A percentile compares a stretch with the other conserved stretches of the same genome.
Evolutionary conservation across 352 stramenopile species (phyloP).

Genomic region (Phytopythium cucurbitacearum): DNA sequence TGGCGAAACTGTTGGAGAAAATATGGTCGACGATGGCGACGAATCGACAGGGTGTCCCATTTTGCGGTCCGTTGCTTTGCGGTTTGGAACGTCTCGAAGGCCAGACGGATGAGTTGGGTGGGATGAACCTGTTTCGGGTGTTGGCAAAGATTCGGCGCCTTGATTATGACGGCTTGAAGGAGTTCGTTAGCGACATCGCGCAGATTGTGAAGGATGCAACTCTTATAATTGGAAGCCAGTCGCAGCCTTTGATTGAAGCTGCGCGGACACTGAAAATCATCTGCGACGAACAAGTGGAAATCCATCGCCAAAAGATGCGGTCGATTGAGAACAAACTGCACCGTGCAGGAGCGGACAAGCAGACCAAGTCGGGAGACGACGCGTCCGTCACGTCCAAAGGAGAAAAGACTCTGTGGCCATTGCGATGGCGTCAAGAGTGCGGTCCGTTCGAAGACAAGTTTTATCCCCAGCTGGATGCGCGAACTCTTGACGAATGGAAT

Average conservation of each 20-base stretch:
- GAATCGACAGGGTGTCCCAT: conserved; percentile 81
- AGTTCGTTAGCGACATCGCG: conserved; percentile 64
- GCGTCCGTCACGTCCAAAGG: conserved; percentile 21
- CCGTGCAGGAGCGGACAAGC: neutral
- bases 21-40: conserved; percentile 84
- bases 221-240: conserved; percentile 51
- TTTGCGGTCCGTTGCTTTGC: conserved; percentile 68
- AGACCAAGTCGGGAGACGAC: conserved; percentile 14
- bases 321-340: conserved; percentile 6
- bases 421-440: conserved; percentile 78
- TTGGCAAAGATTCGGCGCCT: conserved; percentile 67
- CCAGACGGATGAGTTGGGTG: conserved; percentile 10
- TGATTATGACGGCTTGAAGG: conserved; percentile 57
- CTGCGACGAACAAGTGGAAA: conserved; percentile 69
- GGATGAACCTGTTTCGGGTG: conserved; percentile 68
- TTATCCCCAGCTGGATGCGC: conserved; percentile 55
- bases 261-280: conserved; percentile 71
- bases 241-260: conserved; percentile 59
- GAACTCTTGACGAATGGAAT: conserved; percentile 72
- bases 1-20: conserved; percentile 73
- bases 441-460: conserved; percentile 60
- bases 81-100: conserved; percentile 38
- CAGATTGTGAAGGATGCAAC: conserved; percentile 61
- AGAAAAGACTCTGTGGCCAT: conserved; percentile 36
- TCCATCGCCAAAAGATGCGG: conserved; percentile 60